A percentile compares a stretch with the other conserved stretches of the same genome.
Evolutionary conservation across 192 early-diverging fungal genomes (phyloP).

Genomic region (Mortierella alpina): DNA sequence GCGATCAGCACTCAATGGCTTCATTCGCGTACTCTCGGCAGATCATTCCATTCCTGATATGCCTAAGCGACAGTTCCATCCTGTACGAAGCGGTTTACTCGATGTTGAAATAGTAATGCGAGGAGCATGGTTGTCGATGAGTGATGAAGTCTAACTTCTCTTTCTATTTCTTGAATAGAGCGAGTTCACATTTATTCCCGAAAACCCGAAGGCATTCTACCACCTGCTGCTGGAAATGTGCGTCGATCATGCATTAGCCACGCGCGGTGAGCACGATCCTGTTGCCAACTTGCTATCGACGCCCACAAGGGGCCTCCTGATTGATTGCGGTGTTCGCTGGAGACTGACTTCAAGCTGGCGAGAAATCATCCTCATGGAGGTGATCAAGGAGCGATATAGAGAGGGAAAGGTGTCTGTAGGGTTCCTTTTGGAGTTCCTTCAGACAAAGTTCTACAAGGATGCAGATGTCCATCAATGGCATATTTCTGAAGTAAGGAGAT

Average conservation of each 20-base stretch:
- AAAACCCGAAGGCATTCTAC: constrained; percentile 70
- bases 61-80: constrained; percentile 36
- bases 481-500: constrained; percentile 61
- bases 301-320: constrained; percentile 66
- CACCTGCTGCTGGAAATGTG: constrained; percentile 68
- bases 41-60: constrained; percentile 12
- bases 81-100: neutral
- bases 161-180: constrained; percentile 31
- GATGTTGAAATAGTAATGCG: neutral
- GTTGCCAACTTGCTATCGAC: constrained; percentile 61
- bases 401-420: constrained; percentile 32
- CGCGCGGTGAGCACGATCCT: constrained; percentile 50
- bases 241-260: constrained; percentile 66
- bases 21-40: constrained; percentile 36
- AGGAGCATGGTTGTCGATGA: neutral
- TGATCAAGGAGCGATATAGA: constrained; percentile 59
- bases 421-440: constrained; percentile 43
- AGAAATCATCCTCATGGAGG: constrained; percentile 62
- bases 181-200: constrained; percentile 65
- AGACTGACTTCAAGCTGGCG: constrained; percentile 65
- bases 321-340: constrained; percentile 78
- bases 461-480: constrained; percentile 62
- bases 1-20: constrained; percentile 22
- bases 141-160: constrained; percentile 4
- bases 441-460: constrained; percentile 59